Base-by-base conservation (phyloP, 768 basidiomycete genomes). In the Mycena rebaudengoi region DNA sequence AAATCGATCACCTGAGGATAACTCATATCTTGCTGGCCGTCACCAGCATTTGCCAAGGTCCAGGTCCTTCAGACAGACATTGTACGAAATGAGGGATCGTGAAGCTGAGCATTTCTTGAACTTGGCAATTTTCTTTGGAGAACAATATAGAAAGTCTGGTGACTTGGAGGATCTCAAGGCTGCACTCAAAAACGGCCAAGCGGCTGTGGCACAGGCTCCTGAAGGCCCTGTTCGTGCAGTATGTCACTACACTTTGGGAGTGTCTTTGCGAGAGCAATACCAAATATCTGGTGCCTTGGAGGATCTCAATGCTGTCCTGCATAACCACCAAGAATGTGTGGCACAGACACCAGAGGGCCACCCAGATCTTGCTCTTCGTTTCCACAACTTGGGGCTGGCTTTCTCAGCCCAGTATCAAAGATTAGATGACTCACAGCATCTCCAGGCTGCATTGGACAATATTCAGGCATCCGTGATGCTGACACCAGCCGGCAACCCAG, bases 361-460 rank as follows among this genome's bases (percentile, higher is more conserved):
- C 45, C 58, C 52, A 49, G 45, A 60, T 37, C 39, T 64, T 41
- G 35, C 62, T 18, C 2, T 29, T 16, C 44, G 53, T 21, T 53
- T 60, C n/a, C 55, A 50, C 29, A 35, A 26, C n/a, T 28, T 69
- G 11, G 59, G 49, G 21, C 26, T 49, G 10, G 58, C 64, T 10
- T 56, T 58, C 7, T 16, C 14, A 21, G 21, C 41, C 23, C 30
- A 44, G 12, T 62, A 58, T 33, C 13, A 14, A 25, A 58, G 52
- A 43, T 32, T 49, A 29, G 51, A 50, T 20, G 23, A 59, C 21
- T n/a, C 58, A 12, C 4, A 62, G 48, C 70, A 73, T 37, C 65
- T 76, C 21, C 71, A 73, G 21, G 52, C 43, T 48, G 64, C 55
- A 29, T 63, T 70, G 29, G 51, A 71, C 12, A 50, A 50, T 14